Evolutionary conservation across 768 basidiomycete genomes (phyloP), one percentile per base, ranked within the genome.

Genomic region (Boletus rubescentipes): DNA sequence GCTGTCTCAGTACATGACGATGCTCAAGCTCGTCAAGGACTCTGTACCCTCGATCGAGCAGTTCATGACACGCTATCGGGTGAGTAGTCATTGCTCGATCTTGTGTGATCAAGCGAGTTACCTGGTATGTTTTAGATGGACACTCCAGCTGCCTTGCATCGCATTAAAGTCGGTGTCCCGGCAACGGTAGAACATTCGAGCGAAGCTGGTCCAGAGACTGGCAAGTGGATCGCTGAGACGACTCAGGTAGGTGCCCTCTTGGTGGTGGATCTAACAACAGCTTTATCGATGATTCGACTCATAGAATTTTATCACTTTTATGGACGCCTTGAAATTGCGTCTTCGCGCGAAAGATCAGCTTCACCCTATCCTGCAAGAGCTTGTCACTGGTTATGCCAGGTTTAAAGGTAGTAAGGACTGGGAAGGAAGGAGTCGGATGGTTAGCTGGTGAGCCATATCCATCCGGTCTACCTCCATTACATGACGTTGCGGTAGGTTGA

Each of bases 171-270:
- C 2, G 95, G 95, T 10, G 94, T 98, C 0, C 96, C 96, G 5
- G 96, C 96, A 0, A 98, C 95, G 0, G 90, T 97, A 4, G 95
- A 98, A 68, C 96, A 98, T 69, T 91, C 91, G 12, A 89, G 89
- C 41, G 93, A 94, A 69, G 89, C 89, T 9, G 93, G 91, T 1
- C 89, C 89, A 11, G 95, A 98, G 72, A 92, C 91, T 0, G 90
- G 91, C 34, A 97, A 98, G 71, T 94, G 91, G 90, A 93, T 99
- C 23, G 96, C 96, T 9, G 93, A 98, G 71, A 98, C 96, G 6
- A 98, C 96, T 0, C 92, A 96, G 81, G 95, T 91, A 34, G 42
- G 71, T 62, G 14, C 12, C 8, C 42, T 37, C 38, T 26, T 26
- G 11, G 20, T 14, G 6, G 21, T 1, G 2, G 18, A 34, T 46